These are phyloP conservation scores for Talaromyces thailandensis DNA, from an alignment of 495 filamentous ascomycete genomes.

Conservation along the genomic window DNA sequence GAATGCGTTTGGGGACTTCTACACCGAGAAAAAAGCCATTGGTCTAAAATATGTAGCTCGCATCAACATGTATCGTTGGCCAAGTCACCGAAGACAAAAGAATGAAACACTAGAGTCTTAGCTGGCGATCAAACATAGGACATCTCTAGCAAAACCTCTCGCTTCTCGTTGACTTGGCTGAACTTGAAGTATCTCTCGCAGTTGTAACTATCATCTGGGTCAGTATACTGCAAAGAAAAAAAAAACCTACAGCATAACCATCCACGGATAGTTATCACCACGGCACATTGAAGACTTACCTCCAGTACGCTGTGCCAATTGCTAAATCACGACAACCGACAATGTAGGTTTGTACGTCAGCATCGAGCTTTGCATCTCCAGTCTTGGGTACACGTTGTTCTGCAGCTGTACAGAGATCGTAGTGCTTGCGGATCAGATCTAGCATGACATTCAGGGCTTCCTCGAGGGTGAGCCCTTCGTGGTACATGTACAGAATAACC, in stretches of 20 bases:
- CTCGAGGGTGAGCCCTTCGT: not conserved
- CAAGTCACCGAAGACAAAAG: not conserved
- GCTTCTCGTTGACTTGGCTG: not conserved
- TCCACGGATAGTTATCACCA: too few relatives aligned
- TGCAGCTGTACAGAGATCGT: not conserved
- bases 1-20: not conserved
- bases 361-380: not conserved
- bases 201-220: not conserved
- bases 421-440: not conserved
- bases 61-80: not conserved
- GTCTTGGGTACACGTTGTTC: not conserved
- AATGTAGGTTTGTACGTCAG: not conserved
- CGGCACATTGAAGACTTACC: not conserved
- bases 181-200: slow-evolving; percentile 1
- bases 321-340: slow-evolving; percentile 2
- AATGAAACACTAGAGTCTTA: not conserved
- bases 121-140: not conserved
- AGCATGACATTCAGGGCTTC: not conserved
- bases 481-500: slow-evolving; percentile 1
- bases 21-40: not conserved
- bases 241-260: too few relatives aligned
- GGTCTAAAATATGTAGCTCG: not conserved
- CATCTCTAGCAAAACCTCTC: not conserved
- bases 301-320: not conserved
- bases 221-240: not conserved